Evolutionary conservation across 768 basidiomycete species (phyloP).

Genomic region (Psilocybe subaeruginosa): DNA sequence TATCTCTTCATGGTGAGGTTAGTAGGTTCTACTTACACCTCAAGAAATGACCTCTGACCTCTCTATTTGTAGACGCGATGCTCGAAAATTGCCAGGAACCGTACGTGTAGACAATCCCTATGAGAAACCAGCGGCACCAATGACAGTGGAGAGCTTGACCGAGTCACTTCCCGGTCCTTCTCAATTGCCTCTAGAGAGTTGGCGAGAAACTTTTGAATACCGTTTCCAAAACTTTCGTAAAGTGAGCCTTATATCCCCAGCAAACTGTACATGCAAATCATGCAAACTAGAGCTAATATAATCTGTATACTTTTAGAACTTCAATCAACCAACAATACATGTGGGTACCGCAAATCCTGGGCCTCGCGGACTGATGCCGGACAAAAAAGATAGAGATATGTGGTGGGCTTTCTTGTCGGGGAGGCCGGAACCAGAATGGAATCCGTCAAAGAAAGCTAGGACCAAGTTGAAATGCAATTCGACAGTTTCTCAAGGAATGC

Average conservation of each 20-base stretch:
- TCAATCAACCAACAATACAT: constrained; percentile 61
- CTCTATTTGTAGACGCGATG: constrained; percentile 60
- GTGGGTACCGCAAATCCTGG: constrained; percentile 36
- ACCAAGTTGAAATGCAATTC: constrained; percentile 24
- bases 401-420: constrained; percentile 86
- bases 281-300: constrained; percentile 1
- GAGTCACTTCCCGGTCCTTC: constrained; percentile 23
- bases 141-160: background rate
- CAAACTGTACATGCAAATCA: background rate
- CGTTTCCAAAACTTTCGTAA: constrained; percentile 70
- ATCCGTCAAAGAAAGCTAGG: constrained; percentile 49
- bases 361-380: constrained; percentile 53
- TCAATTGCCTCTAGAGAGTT: constrained; percentile 65
- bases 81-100: constrained; percentile 62
- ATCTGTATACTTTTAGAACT: constrained; percentile 49
- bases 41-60: background rate
- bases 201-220: constrained; percentile 59
- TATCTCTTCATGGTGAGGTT: constrained; percentile 85
- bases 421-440: constrained; percentile 70
- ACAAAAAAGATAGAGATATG: constrained; percentile 69
- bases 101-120: constrained; percentile 75
- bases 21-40: constrained; percentile 14
- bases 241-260: constrained; percentile 37
- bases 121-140: constrained; percentile 38
- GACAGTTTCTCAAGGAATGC: constrained; percentile 32